Conservation (phyloP, 768 basidiomycete species). For the Psilocybe azurescens region DNA sequence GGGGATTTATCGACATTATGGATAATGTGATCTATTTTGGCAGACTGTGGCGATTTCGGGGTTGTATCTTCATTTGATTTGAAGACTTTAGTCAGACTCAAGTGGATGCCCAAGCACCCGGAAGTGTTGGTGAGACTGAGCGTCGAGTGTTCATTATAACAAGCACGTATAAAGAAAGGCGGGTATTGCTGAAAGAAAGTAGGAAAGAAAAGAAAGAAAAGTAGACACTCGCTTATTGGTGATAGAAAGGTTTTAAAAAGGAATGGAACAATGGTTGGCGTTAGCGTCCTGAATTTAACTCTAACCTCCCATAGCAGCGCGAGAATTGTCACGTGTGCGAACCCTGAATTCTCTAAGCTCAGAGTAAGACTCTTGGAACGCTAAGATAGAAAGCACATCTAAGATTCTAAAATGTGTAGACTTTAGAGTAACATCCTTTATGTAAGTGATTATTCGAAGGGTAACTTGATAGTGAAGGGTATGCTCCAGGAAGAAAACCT, state of each 20-base stretch:
- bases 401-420: slow-evolving; percentile 12
- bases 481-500: slow-evolving; percentile 14
- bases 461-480: slow-evolving; percentile 11
- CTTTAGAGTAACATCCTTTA: slow-evolving; percentile 19
- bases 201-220: slow-evolving; percentile 4
- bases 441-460: slow-evolving; percentile 15
- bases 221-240: background rate
- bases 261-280: slow-evolving; percentile 1
- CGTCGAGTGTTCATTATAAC: slow-evolving; percentile 7
- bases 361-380: background rate
- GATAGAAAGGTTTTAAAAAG: background rate
- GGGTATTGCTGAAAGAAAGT: background rate
- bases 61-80: slow-evolving; percentile 9
- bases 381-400: slow-evolving; percentile 2
- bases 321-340: slow-evolving; percentile 16
- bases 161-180: background rate
- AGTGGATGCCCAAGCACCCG: slow-evolving; percentile 27
- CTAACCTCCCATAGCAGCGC: slow-evolving; percentile 10
- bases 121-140: slow-evolving; percentile 17
- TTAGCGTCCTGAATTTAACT: slow-evolving; percentile 4
- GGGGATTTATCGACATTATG: background rate
- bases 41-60: slow-evolving; percentile 8
- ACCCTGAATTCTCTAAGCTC: background rate
- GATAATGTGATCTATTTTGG: background rate
- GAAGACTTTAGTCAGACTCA: slow-evolving; percentile 15